phyloP scores from a whole-genome alignment of 192 early-diverging fungal species.

The Coemansia sp. region DNA sequence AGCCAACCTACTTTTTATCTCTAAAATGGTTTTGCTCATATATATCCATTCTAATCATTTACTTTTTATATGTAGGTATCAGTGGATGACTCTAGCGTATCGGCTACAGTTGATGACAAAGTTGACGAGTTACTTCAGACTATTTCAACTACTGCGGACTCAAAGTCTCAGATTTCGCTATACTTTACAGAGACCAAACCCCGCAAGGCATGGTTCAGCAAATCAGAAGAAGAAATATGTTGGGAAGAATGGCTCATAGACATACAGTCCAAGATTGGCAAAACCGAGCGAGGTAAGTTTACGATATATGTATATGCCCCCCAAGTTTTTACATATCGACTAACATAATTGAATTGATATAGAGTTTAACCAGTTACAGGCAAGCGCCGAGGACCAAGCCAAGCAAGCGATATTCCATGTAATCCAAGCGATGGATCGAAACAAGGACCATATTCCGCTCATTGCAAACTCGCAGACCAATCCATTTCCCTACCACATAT shows the following conservation, averaged over 20 bases:
- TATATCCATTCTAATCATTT: too few relatives aligned
- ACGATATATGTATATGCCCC: neutral
- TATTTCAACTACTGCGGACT: slow-evolving; percentile 16
- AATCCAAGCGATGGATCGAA: slow-evolving; percentile 33
- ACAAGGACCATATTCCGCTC: slow-evolving; percentile 52
- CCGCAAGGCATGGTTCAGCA: slow-evolving; percentile 47
- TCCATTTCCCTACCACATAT: slow-evolving; percentile 50
- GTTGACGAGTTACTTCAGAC: slow-evolving; percentile 42
- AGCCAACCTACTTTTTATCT: too few relatives aligned
- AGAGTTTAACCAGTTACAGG: slow-evolving; percentile 23
- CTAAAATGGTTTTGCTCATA: neutral
- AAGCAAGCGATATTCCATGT: slow-evolving; percentile 30
- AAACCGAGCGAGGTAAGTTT: slow-evolving; percentile 15
- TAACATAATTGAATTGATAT: neutral
- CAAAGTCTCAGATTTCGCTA: slow-evolving; percentile 38
- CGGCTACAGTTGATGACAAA: slow-evolving; percentile 24
- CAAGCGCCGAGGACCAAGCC: slow-evolving; percentile 29
- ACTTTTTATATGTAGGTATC: slow-evolving; percentile 14
- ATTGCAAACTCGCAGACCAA: slow-evolving; percentile 36
- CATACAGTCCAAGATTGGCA: slow-evolving; percentile 17
- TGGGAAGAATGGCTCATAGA: slow-evolving; percentile 49
- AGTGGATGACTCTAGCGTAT: slow-evolving; percentile 29
- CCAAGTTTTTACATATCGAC: neutral
- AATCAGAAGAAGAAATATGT: slow-evolving; percentile 48
- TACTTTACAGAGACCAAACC: slow-evolving; percentile 47